Evolutionary conservation across 352 stramenopile species (phyloP).

Genomic region (Aphanomyces euteiches): DNA sequence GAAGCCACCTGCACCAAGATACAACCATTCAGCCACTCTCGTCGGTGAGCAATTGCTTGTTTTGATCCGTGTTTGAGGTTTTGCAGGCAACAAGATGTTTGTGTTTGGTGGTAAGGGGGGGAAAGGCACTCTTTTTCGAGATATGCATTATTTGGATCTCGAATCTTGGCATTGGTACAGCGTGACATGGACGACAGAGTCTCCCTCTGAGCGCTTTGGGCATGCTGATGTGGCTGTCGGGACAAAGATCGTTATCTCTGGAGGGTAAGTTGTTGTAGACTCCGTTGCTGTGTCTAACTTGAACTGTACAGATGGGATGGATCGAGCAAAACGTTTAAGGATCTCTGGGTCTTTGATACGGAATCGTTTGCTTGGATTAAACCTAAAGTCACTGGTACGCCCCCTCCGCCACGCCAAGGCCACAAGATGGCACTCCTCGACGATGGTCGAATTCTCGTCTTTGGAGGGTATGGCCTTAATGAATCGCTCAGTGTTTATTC

Average conservation of each 20-base stretch:
- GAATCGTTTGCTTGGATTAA: constrained; percentile 68
- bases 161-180: constrained; percentile 74
- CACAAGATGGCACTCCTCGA: constrained; percentile 57
- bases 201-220: constrained; percentile 65
- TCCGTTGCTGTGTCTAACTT: constrained; percentile 29
- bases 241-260: constrained; percentile 80
- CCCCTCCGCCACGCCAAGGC: constrained; percentile 66
- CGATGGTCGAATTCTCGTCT: constrained; percentile 52
- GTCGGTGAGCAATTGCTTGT: constrained; percentile 37
- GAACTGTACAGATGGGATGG: constrained; percentile 54
- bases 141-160: constrained; percentile 89
- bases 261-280: constrained; percentile 50
- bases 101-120: constrained; percentile 67
- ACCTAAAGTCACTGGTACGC: constrained; percentile 56
- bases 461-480: constrained; percentile 63
- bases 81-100: constrained; percentile 57
- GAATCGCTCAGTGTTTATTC: too few species aligned
- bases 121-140: constrained; percentile 52
- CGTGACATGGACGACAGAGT: constrained; percentile 82
- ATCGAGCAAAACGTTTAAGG: constrained; percentile 58
- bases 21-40: constrained; percentile 82
- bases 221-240: constrained; percentile 62
- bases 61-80: neutral
- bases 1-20: constrained; percentile 61
- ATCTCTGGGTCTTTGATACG: constrained; percentile 72